Base-by-base conservation (phyloP, 495 filamentous ascomycete species). In the Chaetomium cochliodes region DNA sequence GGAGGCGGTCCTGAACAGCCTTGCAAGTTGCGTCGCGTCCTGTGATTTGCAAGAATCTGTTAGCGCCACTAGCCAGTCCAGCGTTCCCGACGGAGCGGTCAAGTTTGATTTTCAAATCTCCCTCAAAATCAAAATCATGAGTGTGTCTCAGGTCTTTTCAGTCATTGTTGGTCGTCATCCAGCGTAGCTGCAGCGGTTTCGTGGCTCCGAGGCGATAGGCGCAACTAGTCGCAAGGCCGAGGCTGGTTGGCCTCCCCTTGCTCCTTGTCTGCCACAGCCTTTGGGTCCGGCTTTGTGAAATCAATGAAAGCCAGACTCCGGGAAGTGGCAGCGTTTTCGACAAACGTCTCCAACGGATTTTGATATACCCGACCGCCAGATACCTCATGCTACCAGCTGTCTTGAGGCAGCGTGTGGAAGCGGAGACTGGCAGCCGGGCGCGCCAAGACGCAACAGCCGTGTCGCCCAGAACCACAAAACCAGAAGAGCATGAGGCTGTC, bases 401-500 rank as follows among this genome's bases (percentile, higher is more conserved):
- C 68, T 70, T 61, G 30, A 59, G 66, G 58, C 67, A 70, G 65
- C 54, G 44, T 41, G 65, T 11, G 55, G 66, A 33, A 25, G 22
- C 28, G 5, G 54, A 57, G 53, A 41, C 58, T 57, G 59, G 65
- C 60, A 51, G 62, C 41, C 26, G 59, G 74, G 72, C 73, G 72
- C 73, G 74, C 71, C 55, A 65, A 60, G 60, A 67, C 68, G 68
- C 66, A 61, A 58, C 59, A 57, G 53, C 68, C 64, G 39, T 26
- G 67, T 67, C 69, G 75, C 78, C 69, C 75, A 75, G 74, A 75
- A 77, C 74, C 76, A 72, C 71, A 69, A 68, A 69, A 76, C 74
- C 73, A 72, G 74, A 71, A 67, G 70, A 69, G 69, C 67, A 20
- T 28, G 50, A 53, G 61, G 63, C 76, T 78, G 79, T 87, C 82